Percentiles rank a stretch among this genome's conserved stretches.
phyloP scores from a whole-genome alignment of 2,329 filamentous ascomycete genomes.

The Microcyclospora tardicrescens region DNA sequence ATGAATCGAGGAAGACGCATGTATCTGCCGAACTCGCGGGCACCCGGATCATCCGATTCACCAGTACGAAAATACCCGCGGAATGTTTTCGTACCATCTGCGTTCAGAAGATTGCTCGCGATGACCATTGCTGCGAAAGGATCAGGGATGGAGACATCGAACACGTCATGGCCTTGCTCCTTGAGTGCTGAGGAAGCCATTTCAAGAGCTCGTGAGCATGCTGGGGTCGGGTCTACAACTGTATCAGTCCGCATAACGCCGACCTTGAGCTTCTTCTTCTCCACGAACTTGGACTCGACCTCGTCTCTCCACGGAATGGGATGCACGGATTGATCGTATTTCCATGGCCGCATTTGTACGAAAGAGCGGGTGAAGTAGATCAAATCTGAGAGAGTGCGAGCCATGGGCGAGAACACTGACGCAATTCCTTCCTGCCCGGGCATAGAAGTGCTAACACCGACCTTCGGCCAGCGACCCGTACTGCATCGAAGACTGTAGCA shows the following conservation, averaged over 20 bases:
- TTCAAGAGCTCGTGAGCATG: slow-evolving; percentile 64
- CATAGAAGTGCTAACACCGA: slow-evolving; percentile 76
- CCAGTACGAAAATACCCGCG: slow-evolving; percentile 61
- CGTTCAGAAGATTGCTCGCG: slow-evolving; percentile 67
- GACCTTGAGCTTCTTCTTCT: slow-evolving; percentile 52
- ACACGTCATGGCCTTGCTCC: slow-evolving; percentile 61
- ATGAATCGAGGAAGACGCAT: slow-evolving; percentile 60
- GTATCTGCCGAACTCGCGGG: slow-evolving; percentile 59
- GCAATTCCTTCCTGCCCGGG: slow-evolving; percentile 82
- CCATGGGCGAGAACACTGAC: slow-evolving; percentile 86
- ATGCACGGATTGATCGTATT: slow-evolving; percentile 74
- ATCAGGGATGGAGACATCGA: slow-evolving; percentile 38
- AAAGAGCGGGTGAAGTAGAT: slow-evolving; percentile 71
- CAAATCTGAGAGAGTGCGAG: slow-evolving; percentile 69
- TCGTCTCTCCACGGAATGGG: slow-evolving; percentile 66
- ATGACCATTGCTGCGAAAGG: slow-evolving; percentile 65
- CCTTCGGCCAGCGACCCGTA: slow-evolving; percentile 81
- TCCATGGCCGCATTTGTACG: slow-evolving; percentile 75
- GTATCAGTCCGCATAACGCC: slow-evolving; percentile 60
- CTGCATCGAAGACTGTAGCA: slow-evolving; percentile 80
- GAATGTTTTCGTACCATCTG: slow-evolving; percentile 73
- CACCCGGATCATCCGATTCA: slow-evolving; percentile 69
- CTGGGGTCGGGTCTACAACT: slow-evolving; percentile 76
- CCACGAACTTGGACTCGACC: slow-evolving; percentile 47
- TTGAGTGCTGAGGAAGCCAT: slow-evolving; percentile 56